phyloP scores from a whole-genome alignment of 345 rosid species.

The Firmiana major region DNA sequence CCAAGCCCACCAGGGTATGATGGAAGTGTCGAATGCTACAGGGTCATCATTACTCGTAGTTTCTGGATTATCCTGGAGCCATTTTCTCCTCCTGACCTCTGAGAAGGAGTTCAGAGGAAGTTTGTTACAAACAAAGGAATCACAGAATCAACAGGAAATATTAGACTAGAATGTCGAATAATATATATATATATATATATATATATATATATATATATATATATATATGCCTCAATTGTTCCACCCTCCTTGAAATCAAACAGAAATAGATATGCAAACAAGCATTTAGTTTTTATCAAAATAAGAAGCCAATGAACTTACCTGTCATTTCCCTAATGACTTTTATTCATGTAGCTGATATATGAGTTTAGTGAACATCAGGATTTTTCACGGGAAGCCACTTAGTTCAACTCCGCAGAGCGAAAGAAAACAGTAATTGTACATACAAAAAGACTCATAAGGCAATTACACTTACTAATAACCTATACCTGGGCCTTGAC shows the following conservation, averaged over 20 bases:
- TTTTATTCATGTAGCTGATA: neutral
- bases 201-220: neutral
- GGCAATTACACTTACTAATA: neutral
- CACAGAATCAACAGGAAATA: neutral
- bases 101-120: conserved; percentile 18
- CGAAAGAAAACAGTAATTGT: neutral
- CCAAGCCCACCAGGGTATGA: conserved; percentile 99
- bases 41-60: conserved; percentile 72
- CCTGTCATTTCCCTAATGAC: neutral
- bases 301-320: neutral
- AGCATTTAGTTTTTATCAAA: neutral
- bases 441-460: neutral
- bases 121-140: neutral
- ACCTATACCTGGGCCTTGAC: neutral
- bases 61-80: conserved; percentile 78
- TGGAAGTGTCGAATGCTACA: conserved; percentile 77
- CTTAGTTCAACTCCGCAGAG: neutral
- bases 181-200: neutral
- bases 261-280: neutral
- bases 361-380: neutral
- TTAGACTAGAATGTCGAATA: neutral
- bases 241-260: neutral
- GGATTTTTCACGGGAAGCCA: neutral
- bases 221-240: neutral
- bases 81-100: conserved; percentile 92